These are phyloP conservation scores for Kodamaea suecica DNA, from an alignment of 1,139 yeast species.

Conservation along the genomic window DNA sequence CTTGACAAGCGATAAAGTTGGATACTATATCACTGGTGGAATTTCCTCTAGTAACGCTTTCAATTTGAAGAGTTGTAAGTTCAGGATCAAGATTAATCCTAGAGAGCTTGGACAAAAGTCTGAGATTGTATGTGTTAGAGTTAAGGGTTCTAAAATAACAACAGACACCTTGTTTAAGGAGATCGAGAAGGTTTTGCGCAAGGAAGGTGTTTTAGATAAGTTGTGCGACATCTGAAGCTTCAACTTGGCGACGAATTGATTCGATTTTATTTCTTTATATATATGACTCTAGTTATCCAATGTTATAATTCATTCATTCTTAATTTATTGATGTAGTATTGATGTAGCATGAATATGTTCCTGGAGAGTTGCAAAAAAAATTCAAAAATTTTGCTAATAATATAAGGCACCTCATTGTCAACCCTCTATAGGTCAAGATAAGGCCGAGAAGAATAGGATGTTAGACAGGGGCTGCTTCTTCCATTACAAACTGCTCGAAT, in stretches of 20 bases:
- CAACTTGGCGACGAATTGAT: too few species aligned
- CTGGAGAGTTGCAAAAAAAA: neutral
- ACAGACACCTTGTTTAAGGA: slow-evolving; percentile 45
- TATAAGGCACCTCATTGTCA: too few species aligned
- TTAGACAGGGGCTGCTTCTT: too few species aligned
- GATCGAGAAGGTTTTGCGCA: slow-evolving; percentile 44
- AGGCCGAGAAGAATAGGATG: too few species aligned
- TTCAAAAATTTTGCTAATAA: neutral
- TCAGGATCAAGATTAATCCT: slow-evolving; percentile 50
- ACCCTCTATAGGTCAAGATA: too few species aligned
- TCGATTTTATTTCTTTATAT: too few species aligned
- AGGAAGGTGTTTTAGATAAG: slow-evolving; percentile 45
- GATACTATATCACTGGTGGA: slow-evolving; percentile 52
- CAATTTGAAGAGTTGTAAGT: slow-evolving; percentile 62
- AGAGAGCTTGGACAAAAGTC: slow-evolving; percentile 42
- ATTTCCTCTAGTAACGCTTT: slow-evolving; percentile 60
- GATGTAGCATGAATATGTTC: too few species aligned
- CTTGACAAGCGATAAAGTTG: slow-evolving; percentile 45
- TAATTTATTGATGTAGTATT: too few species aligned
- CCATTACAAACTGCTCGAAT: too few species aligned
- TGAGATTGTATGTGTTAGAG: slow-evolving; percentile 45
- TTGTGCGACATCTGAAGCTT: slow-evolving; percentile 2
- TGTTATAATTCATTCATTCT: too few species aligned
- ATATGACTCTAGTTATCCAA: neutral
- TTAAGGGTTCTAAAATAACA: slow-evolving; percentile 44